Evolutionary conservation across 805 yeast species (phyloP), one percentile per base, ranked within the genome.

Genomic region (Kodamaea kaohsiungensis): DNA sequence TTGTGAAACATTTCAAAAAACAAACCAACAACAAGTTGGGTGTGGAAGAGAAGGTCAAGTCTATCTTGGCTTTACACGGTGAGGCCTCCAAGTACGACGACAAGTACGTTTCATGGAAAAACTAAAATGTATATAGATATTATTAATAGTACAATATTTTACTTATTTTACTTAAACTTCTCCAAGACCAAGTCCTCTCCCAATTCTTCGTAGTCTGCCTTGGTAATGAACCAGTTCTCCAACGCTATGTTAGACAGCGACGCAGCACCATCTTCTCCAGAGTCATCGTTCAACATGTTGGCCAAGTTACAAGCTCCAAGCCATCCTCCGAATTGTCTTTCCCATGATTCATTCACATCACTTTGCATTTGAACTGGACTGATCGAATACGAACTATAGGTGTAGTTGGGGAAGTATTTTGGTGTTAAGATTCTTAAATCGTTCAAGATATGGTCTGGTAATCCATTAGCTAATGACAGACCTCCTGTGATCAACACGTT

Each of bases 281-380:
- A 40, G 35, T 52, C 51, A 19, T 52, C 54, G 54, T 84, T 85
- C 48, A 86, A 82, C 76, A 84, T 78, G 45, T 81, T 78, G 12
- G 88, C 84, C 59, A 87, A 76, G 57, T 85, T 84, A 53, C 86
- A 81, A 0, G 91, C 90, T n/a, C 91, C 91, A 30, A 85, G 70
- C 91, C 91, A 86, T 19, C 81, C 75, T 49, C 86, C 82, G 58
- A 76, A 81, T 57, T 77, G 82, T 57, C 86, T 77, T 56, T 87
- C 91, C 62, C 77, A 73, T 15, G 64, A 59, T 30, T 73, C 76
- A 56, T 66, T 65, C 37, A 66, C 56, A 47, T 69, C 74, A 37
- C 69, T 68, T 17, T 63, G 64, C 61, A 52, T 65, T 16, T 56
- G 54, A 9, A 59, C 53, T 9, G 65, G 61, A 35, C 69, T 74